phyloP scores from a whole-genome alignment of 2,329 filamentous ascomycete genomes.

The Fusarium sp. region DNA sequence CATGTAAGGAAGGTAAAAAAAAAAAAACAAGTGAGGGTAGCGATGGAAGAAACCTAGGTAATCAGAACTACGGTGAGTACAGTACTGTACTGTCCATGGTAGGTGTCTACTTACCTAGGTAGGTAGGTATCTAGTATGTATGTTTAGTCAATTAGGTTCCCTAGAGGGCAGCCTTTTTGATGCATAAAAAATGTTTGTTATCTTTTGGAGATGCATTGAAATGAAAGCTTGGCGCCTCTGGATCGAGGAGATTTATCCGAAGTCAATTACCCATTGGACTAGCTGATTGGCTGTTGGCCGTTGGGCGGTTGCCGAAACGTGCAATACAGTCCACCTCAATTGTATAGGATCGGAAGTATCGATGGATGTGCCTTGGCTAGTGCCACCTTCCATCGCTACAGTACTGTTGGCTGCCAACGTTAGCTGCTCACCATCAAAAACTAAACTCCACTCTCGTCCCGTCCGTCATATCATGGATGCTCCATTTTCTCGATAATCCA shows the following conservation, averaged over 20 bases:
- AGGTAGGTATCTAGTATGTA: background rate
- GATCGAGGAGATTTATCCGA: slow-evolving; percentile 33
- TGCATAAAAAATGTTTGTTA: slow-evolving; percentile 25
- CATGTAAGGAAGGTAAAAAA: background rate
- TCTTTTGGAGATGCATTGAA: slow-evolving; percentile 24
- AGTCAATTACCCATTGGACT: slow-evolving; percentile 17
- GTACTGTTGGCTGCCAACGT: background rate
- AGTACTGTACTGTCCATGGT: background rate
- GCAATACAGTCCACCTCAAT: slow-evolving; percentile 36
- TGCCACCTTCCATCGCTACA: slow-evolving; percentile 15
- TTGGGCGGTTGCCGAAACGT: slow-evolving; percentile 35
- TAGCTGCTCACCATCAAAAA: slow-evolving; percentile 1
- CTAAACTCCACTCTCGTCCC: slow-evolving; percentile 20
- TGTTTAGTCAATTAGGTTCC: slow-evolving; percentile 8
- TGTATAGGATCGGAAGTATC: slow-evolving; percentile 39
- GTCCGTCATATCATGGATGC: slow-evolving; percentile 41
- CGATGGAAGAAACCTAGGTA: slow-evolving; percentile 15
- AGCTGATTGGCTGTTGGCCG: slow-evolving; percentile 23
- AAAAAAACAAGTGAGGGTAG: background rate
- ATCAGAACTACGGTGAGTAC: background rate
- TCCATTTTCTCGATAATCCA: slow-evolving; percentile 12
- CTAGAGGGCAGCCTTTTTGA: slow-evolving; percentile 12
- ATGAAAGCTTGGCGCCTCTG: slow-evolving; percentile 39
- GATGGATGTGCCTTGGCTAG: slow-evolving; percentile 33
- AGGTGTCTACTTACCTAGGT: background rate